These are phyloP conservation scores for Trichoderma sp. DNA, from an alignment of 2,329 filamentous ascomycete species.

Conservation along the genomic window DNA sequence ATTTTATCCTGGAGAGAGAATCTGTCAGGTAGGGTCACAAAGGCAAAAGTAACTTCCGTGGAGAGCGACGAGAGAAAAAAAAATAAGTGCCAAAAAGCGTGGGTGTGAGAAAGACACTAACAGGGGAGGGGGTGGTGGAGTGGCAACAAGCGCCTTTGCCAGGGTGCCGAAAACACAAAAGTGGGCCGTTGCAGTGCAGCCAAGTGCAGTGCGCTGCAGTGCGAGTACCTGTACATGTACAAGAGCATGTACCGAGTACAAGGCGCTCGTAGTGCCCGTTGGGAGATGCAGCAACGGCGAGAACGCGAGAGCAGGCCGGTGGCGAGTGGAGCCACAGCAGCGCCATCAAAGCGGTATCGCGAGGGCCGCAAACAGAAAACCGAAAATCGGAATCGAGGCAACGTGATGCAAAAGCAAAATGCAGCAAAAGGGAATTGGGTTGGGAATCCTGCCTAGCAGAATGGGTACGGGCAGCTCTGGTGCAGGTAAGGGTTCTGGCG, in stretches of 20 bases:
- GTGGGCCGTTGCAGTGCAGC: conserved; percentile 26
- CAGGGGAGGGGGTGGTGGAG: conserved; percentile 24
- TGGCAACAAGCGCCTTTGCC: conserved; percentile 15
- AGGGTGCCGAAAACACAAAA: conserved; percentile 19
- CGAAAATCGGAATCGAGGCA: neutral
- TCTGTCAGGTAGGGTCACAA: conserved; percentile 27
- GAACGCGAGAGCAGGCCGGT: conserved; percentile 20
- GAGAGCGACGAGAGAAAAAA: neutral
- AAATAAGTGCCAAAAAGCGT: conserved; percentile 21
- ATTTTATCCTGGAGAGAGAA: conserved; percentile 35
- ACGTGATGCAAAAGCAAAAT: neutral
- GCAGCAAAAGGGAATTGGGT: neutral
- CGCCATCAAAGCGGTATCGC: conserved; percentile 15
- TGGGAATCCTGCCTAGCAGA: conserved; percentile 7
- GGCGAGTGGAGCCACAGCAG: conserved; percentile 28
- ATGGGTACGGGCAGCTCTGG: conserved; percentile 6
- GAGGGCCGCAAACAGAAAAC: conserved; percentile 29
- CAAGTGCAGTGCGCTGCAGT: neutral
- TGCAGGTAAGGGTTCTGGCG: conserved; percentile 13
- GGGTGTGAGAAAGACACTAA: conserved; percentile 4
- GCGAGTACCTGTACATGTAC: neutral
- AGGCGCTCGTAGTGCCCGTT: conserved; percentile 13
- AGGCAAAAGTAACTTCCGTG: neutral
- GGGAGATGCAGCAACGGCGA: neutral
- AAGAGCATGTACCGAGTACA: conserved; percentile 21